phyloP scores from a whole-genome alignment of 2,329 filamentous ascomycete species.

The Talaromyces sp. region DNA sequence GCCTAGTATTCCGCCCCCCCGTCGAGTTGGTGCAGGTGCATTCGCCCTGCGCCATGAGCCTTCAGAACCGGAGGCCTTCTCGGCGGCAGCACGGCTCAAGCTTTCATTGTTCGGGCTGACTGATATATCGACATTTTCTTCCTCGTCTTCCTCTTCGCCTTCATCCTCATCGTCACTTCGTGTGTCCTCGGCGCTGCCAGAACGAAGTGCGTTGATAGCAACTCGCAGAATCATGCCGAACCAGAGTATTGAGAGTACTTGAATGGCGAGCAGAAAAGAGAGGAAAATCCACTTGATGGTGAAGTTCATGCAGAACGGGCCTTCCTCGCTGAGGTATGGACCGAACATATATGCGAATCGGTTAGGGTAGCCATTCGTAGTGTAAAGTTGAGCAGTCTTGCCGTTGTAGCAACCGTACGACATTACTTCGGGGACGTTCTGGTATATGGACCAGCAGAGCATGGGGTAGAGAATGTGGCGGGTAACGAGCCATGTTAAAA shows the following conservation, averaged over 20 bases:
- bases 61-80: constrained; percentile 25
- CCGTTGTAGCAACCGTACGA: constrained; percentile 69
- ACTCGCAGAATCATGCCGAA: constrained; percentile 84
- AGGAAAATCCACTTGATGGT: constrained; percentile 75
- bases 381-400: constrained; percentile 31
- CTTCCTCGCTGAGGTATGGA: constrained; percentile 68
- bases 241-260: constrained; percentile 79
- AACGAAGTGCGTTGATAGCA: constrained; percentile 69
- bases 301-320: constrained; percentile 74
- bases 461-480: constrained; percentile 77
- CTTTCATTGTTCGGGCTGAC: constrained; percentile 24
- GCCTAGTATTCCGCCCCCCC: constrained; percentile 33
- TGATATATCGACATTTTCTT: constrained; percentile 22
- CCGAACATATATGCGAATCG: constrained; percentile 64
- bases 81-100: constrained; percentile 24
- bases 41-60: constrained; percentile 35
- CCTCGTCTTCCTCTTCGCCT: constrained; percentile 56
- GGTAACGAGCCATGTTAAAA: constrained; percentile 76
- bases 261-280: constrained; percentile 69
- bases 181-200: constrained; percentile 76
- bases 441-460: constrained; percentile 79
- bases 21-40: constrained; percentile 32
- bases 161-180: constrained; percentile 83
- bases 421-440: constrained; percentile 61
- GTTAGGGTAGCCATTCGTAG: constrained; percentile 35